These are phyloP conservation scores for Solanum hybrid DNA, from an alignment of 305 asterid species.

Conservation along the genomic window DNA sequence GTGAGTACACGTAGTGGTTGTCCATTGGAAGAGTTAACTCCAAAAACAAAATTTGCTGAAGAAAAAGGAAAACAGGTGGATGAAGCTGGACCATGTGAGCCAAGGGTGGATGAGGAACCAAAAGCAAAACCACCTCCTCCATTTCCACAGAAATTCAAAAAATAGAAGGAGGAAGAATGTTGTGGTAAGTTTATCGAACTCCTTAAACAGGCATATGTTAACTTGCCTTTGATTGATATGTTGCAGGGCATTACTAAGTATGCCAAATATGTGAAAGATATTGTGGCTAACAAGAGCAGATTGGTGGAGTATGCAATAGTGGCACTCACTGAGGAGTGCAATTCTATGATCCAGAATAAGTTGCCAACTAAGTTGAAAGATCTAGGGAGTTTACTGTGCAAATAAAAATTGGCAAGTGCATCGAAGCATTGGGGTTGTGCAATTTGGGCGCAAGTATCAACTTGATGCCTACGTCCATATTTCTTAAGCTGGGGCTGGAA, in stretches of 20 bases:
- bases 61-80: too few species aligned
- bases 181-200: not conserved
- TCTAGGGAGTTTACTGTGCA: not conserved
- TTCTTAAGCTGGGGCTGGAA: not conserved
- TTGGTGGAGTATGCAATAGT: not conserved
- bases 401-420: not conserved
- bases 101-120: not conserved
- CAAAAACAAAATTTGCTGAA: not conserved
- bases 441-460: not conserved
- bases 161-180: too few species aligned
- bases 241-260: not conserved
- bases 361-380: too few species aligned
- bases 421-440: not conserved
- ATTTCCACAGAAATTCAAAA: too few species aligned
- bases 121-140: too few species aligned
- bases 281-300: not conserved
- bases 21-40: not conserved
- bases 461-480: not conserved
- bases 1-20: not conserved
- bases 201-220: not conserved
- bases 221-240: not conserved
- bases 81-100: not conserved
- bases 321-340: not conserved
- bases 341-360: too few species aligned
- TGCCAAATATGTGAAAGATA: not conserved